Percentiles rank a stretch among this genome's conserved stretches.
Evolutionary conservation across 2,329 filamentous ascomycete species (phyloP).

Genomic region (Colletotrichum filicis): DNA sequence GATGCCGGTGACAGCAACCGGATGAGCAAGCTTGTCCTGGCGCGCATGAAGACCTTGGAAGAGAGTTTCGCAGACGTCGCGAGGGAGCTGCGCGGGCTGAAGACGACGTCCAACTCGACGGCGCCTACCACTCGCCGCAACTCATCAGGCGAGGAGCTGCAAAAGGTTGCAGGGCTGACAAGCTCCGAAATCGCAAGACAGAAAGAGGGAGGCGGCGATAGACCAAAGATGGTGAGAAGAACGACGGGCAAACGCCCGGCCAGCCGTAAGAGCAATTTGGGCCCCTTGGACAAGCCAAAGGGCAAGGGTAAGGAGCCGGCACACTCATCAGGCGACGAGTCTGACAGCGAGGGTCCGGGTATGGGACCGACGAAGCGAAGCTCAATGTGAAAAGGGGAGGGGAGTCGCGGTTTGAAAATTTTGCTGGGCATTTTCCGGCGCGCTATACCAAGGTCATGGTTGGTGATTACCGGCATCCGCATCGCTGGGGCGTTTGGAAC

Average conservation of each 20-base stretch:
- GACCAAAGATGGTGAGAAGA: conserved; percentile 43
- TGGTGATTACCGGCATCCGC: conserved; percentile 20
- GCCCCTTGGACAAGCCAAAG: conserved; percentile 49
- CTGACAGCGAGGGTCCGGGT: conserved; percentile 40
- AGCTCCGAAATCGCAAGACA: conserved; percentile 47
- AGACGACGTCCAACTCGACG: conserved; percentile 55
- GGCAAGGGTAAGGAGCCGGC: conserved; percentile 61
- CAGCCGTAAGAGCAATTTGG: conserved; percentile 56
- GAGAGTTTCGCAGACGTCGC: conserved; percentile 91
- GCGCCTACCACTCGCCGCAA: conserved; percentile 61
- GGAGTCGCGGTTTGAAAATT: conserved; percentile 24
- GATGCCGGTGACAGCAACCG: conserved; percentile 67
- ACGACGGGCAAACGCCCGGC: conserved; percentile 44
- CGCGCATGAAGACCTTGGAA: conserved; percentile 92
- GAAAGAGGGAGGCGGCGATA: conserved; percentile 37
- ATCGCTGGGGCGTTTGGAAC: conserved; percentile 31
- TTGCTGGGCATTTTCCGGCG: conserved; percentile 33
- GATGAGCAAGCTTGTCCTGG: conserved; percentile 84
- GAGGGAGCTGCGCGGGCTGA: conserved; percentile 78
- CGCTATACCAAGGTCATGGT: conserved; percentile 33
- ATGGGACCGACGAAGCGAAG: conserved; percentile 48
- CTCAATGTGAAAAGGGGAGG: conserved; percentile 49
- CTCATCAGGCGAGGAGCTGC: conserved; percentile 58
- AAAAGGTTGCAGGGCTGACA: conserved; percentile 36
- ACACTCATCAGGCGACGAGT: conserved; percentile 45